Base-by-base conservation (phyloP, 2,329 filamentous ascomycete genomes). In the Pestalotiopsis sp. region DNA sequence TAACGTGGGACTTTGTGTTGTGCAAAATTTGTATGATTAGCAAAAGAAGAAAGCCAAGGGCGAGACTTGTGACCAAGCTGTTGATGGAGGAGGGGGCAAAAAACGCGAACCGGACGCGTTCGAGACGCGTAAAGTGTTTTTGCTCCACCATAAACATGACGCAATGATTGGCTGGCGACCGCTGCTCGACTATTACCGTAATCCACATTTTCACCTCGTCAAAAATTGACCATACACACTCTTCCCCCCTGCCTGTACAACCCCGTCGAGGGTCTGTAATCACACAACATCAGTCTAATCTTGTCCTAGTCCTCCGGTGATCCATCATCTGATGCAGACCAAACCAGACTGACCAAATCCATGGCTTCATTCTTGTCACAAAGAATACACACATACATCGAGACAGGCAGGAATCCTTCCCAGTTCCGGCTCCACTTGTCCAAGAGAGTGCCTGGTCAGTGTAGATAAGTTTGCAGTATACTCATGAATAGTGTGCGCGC, bases 1-100 rank as follows among this genome's bases (percentile, higher is more conserved):
- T 39, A 64, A 64, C 40, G 61, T 64, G 61, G 39, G 39, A 64
- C 61, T 64, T 35, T 64, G 61, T 64, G 61, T 35, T 39, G 39
- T 52, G 44, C 44, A 52, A 39, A 64, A 40, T 64, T 13, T n/a
- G 10, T 22, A 20, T 20, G 30, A 11, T 20, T 13, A 24, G 11
- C 13, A 48, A 44, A 64, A 64, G 40, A 64, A 64, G 17, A 39
- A 39, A 35, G 38, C 30, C 5, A 64, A 35, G 7, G 38, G 39
- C 30, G 38, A 30, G 61, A 26, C 26, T 26, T 58, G 56, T 58
- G 56, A 26, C 56, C 20, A 39, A n/a, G 10, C 6, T 58, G 56
- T 10, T 62, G 26, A 39, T 52, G 13, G 24, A 24, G 24, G 24
- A 24, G 26, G 61, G 22, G 22, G 48, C 11, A 35, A n/a, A 58